Base-by-base conservation (phyloP, 2,329 filamentous ascomycete species). In the Orbilia javanica region DNA sequence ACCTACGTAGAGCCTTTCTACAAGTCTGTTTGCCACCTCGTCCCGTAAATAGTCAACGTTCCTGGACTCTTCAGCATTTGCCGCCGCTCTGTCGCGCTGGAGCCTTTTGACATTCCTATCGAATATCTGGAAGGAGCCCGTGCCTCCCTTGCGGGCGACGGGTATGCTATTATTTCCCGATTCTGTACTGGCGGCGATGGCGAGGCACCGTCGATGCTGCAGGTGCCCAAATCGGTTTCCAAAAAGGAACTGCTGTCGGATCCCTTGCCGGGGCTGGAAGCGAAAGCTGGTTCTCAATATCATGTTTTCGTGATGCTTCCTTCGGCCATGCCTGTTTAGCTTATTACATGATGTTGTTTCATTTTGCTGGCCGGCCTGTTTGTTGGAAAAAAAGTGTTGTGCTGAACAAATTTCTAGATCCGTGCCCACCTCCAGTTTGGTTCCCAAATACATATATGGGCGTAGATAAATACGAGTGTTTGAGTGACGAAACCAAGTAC, bases 1-100 rank as follows among this genome's bases (percentile, higher is more conserved):
- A 55, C 84, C 67, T 86, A 94, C 92, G 81, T 98, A 87, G 62
- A 99, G 87, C 55, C 96, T 89, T 82, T 98, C 95, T 82, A 92
- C 93, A 27, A 99, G 86, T 62, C 96, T 89, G 53, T 88, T 87
- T 63, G 96, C 96, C 3, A 97, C 92, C 84, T 98, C 95, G 83
- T 98, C 94, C 83, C 94, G 94, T 70, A 99, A 86, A 83, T 98
- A 98, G 85, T 98, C 96, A 25, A 93, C 91, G 82, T 92, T 89
- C 15, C 95, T 89, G 83, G 94, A 94, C 79, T 88, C 85, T 80
- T 93, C 89, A 8, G 88, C 86, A 83, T 95, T 87, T 53, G 87
- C 83, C 0, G 93, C 94, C 0, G 94, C 92, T 79, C 95, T 89
- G 84, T 98, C 94, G 84, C 93, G 96, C 84, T 99, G 96, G 60